Evolutionary conservation across 108 stramenopile species (phyloP).

Genomic region (Cyclotella sp.): DNA sequence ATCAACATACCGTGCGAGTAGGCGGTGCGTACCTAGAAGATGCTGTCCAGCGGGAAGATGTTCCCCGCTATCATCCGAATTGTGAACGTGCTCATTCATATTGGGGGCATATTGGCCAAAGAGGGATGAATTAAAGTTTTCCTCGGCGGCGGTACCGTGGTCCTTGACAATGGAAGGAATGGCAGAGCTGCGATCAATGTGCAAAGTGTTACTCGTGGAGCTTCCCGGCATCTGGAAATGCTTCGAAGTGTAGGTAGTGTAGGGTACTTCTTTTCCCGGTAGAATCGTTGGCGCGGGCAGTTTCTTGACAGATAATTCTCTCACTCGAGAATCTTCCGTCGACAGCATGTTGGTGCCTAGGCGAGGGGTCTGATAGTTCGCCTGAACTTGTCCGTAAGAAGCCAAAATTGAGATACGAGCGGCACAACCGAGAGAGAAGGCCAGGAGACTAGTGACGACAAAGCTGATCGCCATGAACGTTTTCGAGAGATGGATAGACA

Average conservation of each 20-base stretch:
- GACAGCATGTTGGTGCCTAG: not conserved
- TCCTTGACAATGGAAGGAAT: not conserved
- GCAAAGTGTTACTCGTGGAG: conserved; percentile 16
- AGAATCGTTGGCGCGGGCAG: conserved; percentile 47
- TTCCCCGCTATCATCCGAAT: conserved; percentile 4
- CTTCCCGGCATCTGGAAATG: conserved; percentile 48
- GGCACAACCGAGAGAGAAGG: conserved; percentile 7
- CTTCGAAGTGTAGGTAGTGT: conserved; percentile 65
- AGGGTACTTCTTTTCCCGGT: conserved; percentile 49
- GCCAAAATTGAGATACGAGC: conserved; percentile 5
- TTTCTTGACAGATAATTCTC: conserved; percentile 1
- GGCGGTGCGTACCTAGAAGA: conserved; percentile 41
- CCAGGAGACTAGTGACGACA: not conserved
- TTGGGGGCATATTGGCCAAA: not conserved
- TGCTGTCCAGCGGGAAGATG: conserved; percentile 83
- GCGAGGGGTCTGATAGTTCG: too few relatives aligned
- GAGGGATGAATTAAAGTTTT: not conserved
- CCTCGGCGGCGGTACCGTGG: too few relatives aligned
- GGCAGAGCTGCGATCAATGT: conserved; percentile 21
- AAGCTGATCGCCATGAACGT: conserved; percentile 7
- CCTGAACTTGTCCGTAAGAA: not conserved
- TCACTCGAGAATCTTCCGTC: not conserved
- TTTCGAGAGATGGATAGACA: not conserved
- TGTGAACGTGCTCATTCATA: conserved; percentile 18
- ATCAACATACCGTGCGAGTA: not conserved